These are phyloP conservation scores for Acanthochlamys bracteata DNA, from an alignment of 106 monocot genomes.

Conservation along the genomic window DNA sequence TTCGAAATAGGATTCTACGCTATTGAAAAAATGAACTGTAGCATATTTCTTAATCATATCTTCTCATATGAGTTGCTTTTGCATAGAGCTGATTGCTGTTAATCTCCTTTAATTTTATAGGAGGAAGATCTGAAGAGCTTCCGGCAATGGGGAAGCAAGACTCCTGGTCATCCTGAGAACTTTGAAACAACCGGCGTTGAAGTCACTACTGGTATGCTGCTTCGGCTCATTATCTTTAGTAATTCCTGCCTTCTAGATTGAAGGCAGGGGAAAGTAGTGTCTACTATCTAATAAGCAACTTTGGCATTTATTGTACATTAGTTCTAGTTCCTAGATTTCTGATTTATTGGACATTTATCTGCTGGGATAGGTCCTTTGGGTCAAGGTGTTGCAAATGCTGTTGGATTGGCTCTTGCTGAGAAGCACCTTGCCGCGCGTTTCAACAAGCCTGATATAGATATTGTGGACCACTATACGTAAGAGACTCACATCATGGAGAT, in stretches of 20 bases:
- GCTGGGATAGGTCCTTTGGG: constrained; percentile 47
- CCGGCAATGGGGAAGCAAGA: constrained; percentile 90
- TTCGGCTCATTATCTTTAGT: constrained; percentile 4
- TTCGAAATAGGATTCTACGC: no score
- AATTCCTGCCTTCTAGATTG: not conserved
- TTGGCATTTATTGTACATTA: no score
- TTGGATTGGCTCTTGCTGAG: constrained; percentile 69
- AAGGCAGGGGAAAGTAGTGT: no score
- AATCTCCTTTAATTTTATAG: constrained; percentile 20
- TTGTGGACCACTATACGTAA: constrained; percentile 79
- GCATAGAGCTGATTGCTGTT: no score
- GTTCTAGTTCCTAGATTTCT: not conserved
- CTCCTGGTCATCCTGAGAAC: constrained; percentile 97
- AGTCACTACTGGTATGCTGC: constrained; percentile 81
- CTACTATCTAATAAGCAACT: no score
- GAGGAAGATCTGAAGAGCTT: constrained; percentile 76
- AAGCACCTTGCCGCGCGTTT: constrained; percentile 66
- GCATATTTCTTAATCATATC: no score
- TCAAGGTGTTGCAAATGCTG: constrained; percentile 68
- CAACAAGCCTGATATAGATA: constrained; percentile 68
- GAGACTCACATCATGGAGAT: not conserved
- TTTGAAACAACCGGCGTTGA: constrained; percentile 89
- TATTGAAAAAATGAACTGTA: no score
- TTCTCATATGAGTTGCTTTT: no score
- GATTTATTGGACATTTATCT: not conserved